Percentiles rank a stretch among this genome's conserved stretches.
Evolutionary conservation across 176 grass and related monocot genomes (phyloP).

Genomic region (Phoenix roebelenii): DNA sequence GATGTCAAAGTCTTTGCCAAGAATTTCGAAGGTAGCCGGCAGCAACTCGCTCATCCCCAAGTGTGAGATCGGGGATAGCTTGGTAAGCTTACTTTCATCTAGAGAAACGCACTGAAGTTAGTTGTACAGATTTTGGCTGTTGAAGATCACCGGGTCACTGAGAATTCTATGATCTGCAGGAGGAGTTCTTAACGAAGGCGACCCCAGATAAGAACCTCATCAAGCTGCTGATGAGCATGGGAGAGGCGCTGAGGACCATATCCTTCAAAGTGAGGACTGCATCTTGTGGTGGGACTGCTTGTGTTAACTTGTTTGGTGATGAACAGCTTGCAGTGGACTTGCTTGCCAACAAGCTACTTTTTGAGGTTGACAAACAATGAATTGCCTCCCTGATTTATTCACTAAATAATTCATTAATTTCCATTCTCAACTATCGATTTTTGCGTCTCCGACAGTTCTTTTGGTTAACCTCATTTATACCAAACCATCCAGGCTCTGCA

Average conservation of each 20-base stretch:
- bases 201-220: constrained; percentile 85
- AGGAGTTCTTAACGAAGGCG: constrained; percentile 82
- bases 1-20: constrained; percentile 24
- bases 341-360: constrained; percentile 87
- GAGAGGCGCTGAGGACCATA: constrained; percentile 88
- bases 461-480: background rate
- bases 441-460: no score
- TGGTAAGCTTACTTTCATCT: constrained; percentile 45
- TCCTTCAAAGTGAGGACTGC: constrained; percentile 90
- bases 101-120: no score
- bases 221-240: constrained; percentile 82
- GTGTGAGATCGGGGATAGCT: constrained; percentile 77
- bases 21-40: constrained; percentile 34
- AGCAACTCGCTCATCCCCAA: constrained; percentile 40
- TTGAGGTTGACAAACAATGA: constrained; percentile 29
- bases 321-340: constrained; percentile 97
- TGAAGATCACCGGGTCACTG: no score
- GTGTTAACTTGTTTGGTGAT: constrained; percentile 86
- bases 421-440: no score
- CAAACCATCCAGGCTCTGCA: constrained; percentile 42
- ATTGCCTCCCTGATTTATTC: no score
- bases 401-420: no score
- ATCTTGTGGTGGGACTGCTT: constrained; percentile 80
- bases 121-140: no score
- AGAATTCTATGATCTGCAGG: constrained; percentile 18